These are phyloP conservation scores for Tylopilus balloui DNA, from an alignment of 768 basidiomycete species.

Conservation along the genomic window DNA sequence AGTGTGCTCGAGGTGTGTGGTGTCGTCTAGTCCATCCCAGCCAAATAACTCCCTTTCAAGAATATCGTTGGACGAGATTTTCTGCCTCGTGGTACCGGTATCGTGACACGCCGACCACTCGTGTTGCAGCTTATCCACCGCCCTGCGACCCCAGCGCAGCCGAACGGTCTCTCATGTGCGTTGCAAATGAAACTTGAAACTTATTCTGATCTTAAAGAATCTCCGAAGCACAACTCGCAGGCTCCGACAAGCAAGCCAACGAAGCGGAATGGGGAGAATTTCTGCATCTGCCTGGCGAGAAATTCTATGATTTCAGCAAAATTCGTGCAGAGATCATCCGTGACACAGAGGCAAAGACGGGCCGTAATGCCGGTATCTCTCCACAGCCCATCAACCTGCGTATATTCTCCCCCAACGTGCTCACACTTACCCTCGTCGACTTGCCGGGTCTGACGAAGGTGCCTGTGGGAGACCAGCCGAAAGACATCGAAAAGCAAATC, in stretches of 20 bases:
- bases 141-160: slow-evolving; percentile 44
- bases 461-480: slow-evolving; percentile 93
- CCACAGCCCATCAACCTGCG: slow-evolving; percentile 96
- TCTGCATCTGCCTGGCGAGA: slow-evolving; percentile 92
- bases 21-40: background rate
- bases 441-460: slow-evolving; percentile 94
- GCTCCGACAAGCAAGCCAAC: slow-evolving; percentile 74
- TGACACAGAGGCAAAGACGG: slow-evolving; percentile 98
- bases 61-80: slow-evolving; percentile 99
- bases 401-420: slow-evolving; percentile 94
- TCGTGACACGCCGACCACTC: slow-evolving; percentile 94
- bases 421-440: slow-evolving; percentile 96
- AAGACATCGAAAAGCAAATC: slow-evolving; percentile 97
- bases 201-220: slow-evolving; percentile 2
- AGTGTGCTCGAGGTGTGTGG: slow-evolving; percentile 78
- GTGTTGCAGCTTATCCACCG: slow-evolving; percentile 95
- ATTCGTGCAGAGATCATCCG: slow-evolving; percentile 94
- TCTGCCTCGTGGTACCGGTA: slow-evolving; percentile 96
- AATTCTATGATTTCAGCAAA: slow-evolving; percentile 97
- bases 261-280: slow-evolving; percentile 99
- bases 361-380: slow-evolving; percentile 97
- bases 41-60: slow-evolving; percentile 36
- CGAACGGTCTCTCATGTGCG: slow-evolving; percentile 45
- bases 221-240: slow-evolving; percentile 33
- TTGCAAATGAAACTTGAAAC: slow-evolving; percentile 5